Base-by-base conservation (phyloP, 768 basidiomycete species). In the Collybia sordida region DNA sequence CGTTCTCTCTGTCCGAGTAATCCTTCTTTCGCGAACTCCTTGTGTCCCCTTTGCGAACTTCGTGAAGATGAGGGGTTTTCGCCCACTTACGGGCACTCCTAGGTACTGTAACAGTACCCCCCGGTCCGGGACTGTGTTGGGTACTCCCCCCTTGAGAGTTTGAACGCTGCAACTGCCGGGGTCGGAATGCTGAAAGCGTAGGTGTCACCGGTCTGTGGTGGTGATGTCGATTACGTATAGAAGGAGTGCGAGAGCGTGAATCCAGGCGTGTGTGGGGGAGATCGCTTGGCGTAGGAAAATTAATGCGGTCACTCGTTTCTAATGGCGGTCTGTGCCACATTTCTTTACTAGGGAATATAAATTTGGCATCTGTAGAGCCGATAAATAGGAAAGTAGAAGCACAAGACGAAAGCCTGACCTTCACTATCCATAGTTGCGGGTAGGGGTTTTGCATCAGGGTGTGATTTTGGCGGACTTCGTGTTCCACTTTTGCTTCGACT, bases 31-130 rank as follows among this genome's bases (percentile, higher is more conserved):
- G 25, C 36, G 17, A 36, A 37, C 9, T 37, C 28, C 15, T 38
- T 12, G 7, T 4, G 18, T 44, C 40, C 12, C 5, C 19, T 37
- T 60, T 75, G 14, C 31, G 31, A 50, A 87, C 79, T 59, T 86
- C 82, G 54, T 89, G 87, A 40, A 88, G 56, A 69, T 89, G 87
- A 3, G 87, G 82, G 0, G 72, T 84, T 31, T 82, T 71, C 18
- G 85, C 86, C 78, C 82, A 84, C 31, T 74, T 74, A 53, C 76
- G 79, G 15, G 78, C 76, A 47, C 78, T 77, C 44, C 67, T 71
- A 6, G 75, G 75, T 4, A 67, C 69, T 47, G 23, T 17, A 37
- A 34, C 25, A 22, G 49, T 22, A 17, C 14, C 47, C 21, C 27
- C 37, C 31, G 54, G 54, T 40, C 51, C 53, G 25, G 38, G 42